Percentiles rank a stretch among this genome's conserved stretches.
Conservation (phyloP, 805 yeast species). For the Candida caryicola region DNA sequence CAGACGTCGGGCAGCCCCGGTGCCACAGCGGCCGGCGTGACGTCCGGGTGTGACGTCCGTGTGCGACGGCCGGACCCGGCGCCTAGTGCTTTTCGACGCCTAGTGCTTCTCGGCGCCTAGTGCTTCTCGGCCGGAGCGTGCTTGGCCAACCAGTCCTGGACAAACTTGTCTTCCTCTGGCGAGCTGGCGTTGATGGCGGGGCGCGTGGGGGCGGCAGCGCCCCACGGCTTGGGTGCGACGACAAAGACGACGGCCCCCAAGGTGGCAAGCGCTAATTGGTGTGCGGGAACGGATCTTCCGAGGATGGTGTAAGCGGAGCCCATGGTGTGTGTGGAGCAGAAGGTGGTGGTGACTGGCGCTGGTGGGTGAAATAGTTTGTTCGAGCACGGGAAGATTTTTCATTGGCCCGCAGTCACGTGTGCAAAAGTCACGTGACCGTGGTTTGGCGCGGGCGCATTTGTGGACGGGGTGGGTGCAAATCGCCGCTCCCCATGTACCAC, state of each 20-base stretch:
- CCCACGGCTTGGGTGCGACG: slow-evolving; percentile 74
- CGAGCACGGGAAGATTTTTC: slow-evolving; percentile 5
- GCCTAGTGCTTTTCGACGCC: too few relatives aligned
- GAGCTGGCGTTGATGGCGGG: slow-evolving; percentile 75
- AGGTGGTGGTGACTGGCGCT: background rate
- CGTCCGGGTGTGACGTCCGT: too few relatives aligned
- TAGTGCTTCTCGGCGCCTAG: slow-evolving; percentile 5
- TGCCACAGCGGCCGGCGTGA: too few relatives aligned
- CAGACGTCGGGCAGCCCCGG: too few relatives aligned
- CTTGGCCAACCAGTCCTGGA: slow-evolving; percentile 62
- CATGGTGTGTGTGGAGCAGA: slow-evolving; percentile 41
- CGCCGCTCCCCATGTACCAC: background rate
- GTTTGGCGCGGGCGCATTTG: background rate
- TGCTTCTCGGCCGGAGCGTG: slow-evolving; percentile 30
- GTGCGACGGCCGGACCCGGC: too few relatives aligned
- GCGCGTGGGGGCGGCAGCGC: slow-evolving; percentile 53
- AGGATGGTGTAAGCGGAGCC: slow-evolving; percentile 81
- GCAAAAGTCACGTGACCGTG: background rate
- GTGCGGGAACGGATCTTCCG: slow-evolving; percentile 83
- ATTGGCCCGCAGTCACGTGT: slow-evolving; percentile 5
- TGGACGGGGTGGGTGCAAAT: slow-evolving; percentile 1
- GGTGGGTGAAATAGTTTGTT: background rate
- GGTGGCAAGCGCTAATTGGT: slow-evolving; percentile 79
- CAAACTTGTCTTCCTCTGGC: slow-evolving; percentile 87
- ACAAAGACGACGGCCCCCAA: slow-evolving; percentile 64